phyloP scores from a whole-genome alignment of 2,329 filamentous ascomycete genomes.

The Aspergillus quadrilineatus region DNA sequence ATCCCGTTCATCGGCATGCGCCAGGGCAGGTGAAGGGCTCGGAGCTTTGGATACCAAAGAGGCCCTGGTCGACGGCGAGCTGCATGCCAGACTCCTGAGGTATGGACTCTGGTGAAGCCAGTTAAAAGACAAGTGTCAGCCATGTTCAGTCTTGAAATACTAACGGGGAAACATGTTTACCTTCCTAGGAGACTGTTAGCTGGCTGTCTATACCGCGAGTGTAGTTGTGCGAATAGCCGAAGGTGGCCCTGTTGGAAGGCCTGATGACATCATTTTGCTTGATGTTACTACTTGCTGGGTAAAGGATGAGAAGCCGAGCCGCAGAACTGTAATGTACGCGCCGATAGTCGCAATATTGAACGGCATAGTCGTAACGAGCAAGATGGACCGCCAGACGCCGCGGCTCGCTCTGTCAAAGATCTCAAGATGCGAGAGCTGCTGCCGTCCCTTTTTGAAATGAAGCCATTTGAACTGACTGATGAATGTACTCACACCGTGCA shows the following conservation, averaged over 20 bases:
- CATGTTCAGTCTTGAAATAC: neutral
- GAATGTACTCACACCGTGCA: slow-evolving; percentile 18
- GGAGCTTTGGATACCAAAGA: slow-evolving; percentile 14
- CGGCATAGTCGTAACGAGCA: slow-evolving; percentile 2
- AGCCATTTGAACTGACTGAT: slow-evolving; percentile 22
- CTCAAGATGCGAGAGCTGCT: slow-evolving; percentile 16
- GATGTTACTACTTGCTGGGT: slow-evolving; percentile 20
- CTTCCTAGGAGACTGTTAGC: neutral
- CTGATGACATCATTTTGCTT: slow-evolving; percentile 13
- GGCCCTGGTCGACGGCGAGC: slow-evolving; percentile 15
- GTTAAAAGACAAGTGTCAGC: neutral
- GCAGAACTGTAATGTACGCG: slow-evolving; percentile 17
- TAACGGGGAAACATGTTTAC: slow-evolving; percentile 10
- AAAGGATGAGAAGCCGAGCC: slow-evolving; percentile 16
- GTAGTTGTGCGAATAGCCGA: slow-evolving; percentile 16
- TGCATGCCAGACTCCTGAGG: slow-evolving; percentile 18
- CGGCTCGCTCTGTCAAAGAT: slow-evolving; percentile 19
- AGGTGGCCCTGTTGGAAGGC: slow-evolving; percentile 5
- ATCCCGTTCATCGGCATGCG: slow-evolving; percentile 13
- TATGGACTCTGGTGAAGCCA: neutral
- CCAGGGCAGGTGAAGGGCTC: slow-evolving; percentile 18
- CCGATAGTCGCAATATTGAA: slow-evolving; percentile 19
- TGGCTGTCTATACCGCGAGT: too few species aligned
- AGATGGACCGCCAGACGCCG: slow-evolving; percentile 15
- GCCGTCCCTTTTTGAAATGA: slow-evolving; percentile 13